Base-by-base conservation (phyloP, 768 basidiomycete genomes). In the Sistotremastrum suecicum region DNA sequence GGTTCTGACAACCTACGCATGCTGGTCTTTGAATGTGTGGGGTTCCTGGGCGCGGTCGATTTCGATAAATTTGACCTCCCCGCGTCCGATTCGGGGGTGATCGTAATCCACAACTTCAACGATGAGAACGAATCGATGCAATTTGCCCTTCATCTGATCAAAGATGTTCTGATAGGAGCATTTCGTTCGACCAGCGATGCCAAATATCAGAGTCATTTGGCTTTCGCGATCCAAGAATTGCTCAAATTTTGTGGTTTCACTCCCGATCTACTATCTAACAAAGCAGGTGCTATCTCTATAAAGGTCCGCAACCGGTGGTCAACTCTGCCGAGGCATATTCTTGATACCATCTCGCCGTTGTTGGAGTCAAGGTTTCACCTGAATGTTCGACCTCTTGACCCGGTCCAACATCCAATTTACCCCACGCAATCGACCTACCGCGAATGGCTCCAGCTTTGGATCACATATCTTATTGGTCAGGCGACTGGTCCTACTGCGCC, bases 401-500 rank as follows among this genome's bases (percentile, higher is more conserved):
- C 61, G 2, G 65, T 64, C 7, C 53, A 65, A 3, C 75, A 80
- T 51, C 92, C 94, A 2, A 78, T 98, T 46, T 99, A 97, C 62
- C 71, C 75, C 1, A 63, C 64, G 4, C 72, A 79, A 47, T 59
- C 75, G 2, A 94, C 89, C 0, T 99, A 97, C 62, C 78, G 92
- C 37, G 92, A 98, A 60, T 99, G 95, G 95, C 74, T 98, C 34
- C 90, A 94, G 52, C 58, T 74, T 0, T 98, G 92, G 90, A 80
- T 89, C 1, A 68, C 73, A 7, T 72, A 88, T 59, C 72, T 99
- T 34, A 85, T 97, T 45, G 68, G 73, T 7, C 72, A 67, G 46
- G 77, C 74, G 5, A 70, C 76, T 1, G 76, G 77, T 12, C 51
- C 53, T 3, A 69, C 65, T 43, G 85, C 88, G 9, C 67, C 69